Percentiles rank a stretch among this genome's conserved stretches.
These are phyloP conservation scores for Xylaria sp. DNA, from an alignment of 2,329 filamentous ascomycete species.

Conservation along the genomic window DNA sequence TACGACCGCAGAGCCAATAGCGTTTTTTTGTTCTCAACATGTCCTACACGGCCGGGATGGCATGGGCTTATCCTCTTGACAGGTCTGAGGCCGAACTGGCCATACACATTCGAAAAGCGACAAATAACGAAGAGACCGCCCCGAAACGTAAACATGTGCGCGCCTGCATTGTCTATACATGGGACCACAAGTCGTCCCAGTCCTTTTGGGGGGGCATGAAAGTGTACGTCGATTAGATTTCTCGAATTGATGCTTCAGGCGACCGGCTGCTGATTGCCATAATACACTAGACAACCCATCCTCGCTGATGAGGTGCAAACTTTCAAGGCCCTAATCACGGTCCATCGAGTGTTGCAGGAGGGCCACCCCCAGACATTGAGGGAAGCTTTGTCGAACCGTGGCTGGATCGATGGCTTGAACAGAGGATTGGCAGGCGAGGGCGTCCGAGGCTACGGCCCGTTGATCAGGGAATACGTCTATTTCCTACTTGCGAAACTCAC, in stretches of 20 bases:
- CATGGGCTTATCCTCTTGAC: slow-evolving; percentile 28
- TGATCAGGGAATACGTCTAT: slow-evolving; percentile 97
- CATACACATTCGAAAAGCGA: slow-evolving; percentile 74
- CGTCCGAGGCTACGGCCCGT: slow-evolving; percentile 84
- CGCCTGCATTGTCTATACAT: slow-evolving; percentile 97
- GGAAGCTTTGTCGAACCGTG: slow-evolving; percentile 86
- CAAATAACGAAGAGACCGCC: slow-evolving; percentile 69
- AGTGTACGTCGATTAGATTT: slow-evolving; percentile 67
- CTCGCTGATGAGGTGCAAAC: slow-evolving; percentile 98
- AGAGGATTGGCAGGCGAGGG: slow-evolving; percentile 83
- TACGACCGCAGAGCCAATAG: background rate
- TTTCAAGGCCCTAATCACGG: slow-evolving; percentile 96
- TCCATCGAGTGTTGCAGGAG: slow-evolving; percentile 97
- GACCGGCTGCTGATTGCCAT: slow-evolving; percentile 25
- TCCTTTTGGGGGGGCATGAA: slow-evolving; percentile 99
- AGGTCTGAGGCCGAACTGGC: slow-evolving; percentile 73
- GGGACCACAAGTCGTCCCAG: slow-evolving; percentile 95
- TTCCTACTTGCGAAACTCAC: slow-evolving; percentile 91
- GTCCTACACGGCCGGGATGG: slow-evolving; percentile 27
- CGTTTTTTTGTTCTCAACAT: slow-evolving; percentile 14
- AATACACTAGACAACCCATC: slow-evolving; percentile 78
- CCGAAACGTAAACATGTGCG: slow-evolving; percentile 92
- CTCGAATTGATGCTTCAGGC: background rate
- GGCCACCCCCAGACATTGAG: slow-evolving; percentile 86
- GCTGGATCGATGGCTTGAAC: slow-evolving; percentile 92